phyloP scores from a whole-genome alignment of 495 filamentous ascomycete genomes.

The Cenococcum geophilum region DNA sequence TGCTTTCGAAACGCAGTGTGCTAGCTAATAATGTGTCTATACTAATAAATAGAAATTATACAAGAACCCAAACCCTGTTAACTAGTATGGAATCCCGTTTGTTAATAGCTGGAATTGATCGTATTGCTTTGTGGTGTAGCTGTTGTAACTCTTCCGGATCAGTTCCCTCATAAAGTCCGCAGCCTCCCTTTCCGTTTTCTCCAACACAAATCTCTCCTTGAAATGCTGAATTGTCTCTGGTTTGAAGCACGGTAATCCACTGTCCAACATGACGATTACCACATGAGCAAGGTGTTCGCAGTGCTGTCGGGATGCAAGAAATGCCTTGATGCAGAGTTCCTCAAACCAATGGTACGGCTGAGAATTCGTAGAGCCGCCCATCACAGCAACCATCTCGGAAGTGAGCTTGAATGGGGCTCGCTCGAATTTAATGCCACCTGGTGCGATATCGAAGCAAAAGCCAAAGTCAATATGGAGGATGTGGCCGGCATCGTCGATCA shows the following conservation, averaged over 20 bases:
- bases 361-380: conserved; percentile 77
- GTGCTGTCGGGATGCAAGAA: conserved; percentile 84
- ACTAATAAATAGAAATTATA: no score
- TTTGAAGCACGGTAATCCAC: conserved; percentile 96
- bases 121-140: conserved; percentile 84
- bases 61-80: not conserved
- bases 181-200: conserved; percentile 89
- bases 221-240: conserved; percentile 91
- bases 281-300: conserved; percentile 80
- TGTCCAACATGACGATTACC: conserved; percentile 91
- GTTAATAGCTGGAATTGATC: conserved; percentile 96
- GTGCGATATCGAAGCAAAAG: conserved; percentile 98
- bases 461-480: conserved; percentile 99
- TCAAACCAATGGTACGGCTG: conserved; percentile 95
- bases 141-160: conserved; percentile 79
- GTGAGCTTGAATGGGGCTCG: conserved; percentile 98
- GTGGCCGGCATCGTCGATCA: conserved; percentile 94
- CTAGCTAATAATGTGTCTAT: no score
- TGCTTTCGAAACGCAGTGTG: no score
- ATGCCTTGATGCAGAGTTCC: conserved; percentile 90
- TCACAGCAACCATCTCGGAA: conserved; percentile 93
- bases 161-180: conserved; percentile 89
- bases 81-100: conserved; percentile 92
- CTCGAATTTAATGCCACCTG: conserved; percentile 93
- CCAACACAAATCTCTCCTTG: conserved; percentile 84